Conservation (phyloP, 768 basidiomycete species). For the Boletus bicolor region DNA sequence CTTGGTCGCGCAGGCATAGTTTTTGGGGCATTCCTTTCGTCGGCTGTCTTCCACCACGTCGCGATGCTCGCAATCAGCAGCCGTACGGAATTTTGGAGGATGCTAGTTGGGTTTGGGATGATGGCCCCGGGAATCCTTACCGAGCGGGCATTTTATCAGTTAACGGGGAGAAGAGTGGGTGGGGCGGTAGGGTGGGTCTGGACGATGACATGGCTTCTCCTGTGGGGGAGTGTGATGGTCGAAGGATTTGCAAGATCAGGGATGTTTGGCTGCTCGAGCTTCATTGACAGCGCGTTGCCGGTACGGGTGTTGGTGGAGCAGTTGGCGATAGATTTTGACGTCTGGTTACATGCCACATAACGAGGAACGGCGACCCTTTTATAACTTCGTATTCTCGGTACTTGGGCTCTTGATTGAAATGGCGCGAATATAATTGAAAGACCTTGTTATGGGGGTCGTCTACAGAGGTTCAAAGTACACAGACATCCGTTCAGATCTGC, state of each 20-base stretch:
- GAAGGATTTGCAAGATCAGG: constrained; percentile 22
- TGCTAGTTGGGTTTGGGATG: constrained; percentile 51
- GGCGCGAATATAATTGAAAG: not conserved
- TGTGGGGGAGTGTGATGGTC: constrained; percentile 22
- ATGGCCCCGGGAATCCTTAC: constrained; percentile 50
- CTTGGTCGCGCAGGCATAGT: constrained; percentile 48
- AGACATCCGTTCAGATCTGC: too few relatives aligned
- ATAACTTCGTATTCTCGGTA: not conserved
- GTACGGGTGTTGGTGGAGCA: constrained; percentile 10
- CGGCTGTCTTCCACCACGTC: constrained; percentile 53
- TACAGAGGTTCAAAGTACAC: too few relatives aligned
- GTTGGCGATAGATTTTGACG: constrained; percentile 9
- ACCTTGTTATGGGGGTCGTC: too few relatives aligned
- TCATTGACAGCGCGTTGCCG: constrained; percentile 6
- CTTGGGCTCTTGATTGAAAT: not conserved
- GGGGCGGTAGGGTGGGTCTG: constrained; percentile 35
- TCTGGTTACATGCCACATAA: constrained; percentile 9
- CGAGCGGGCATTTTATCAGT: constrained; percentile 34
- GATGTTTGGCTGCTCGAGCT: constrained; percentile 4
- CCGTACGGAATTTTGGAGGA: constrained; percentile 40
- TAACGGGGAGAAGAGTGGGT: constrained; percentile 27
- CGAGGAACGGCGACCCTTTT: not conserved
- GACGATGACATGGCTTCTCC: constrained; percentile 30
- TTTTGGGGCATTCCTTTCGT: constrained; percentile 55
- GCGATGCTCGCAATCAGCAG: constrained; percentile 49